Evolutionary conservation across 371 early-diverging fungal genomes (phyloP).

Genomic region (Apophysomyces elegans): DNA sequence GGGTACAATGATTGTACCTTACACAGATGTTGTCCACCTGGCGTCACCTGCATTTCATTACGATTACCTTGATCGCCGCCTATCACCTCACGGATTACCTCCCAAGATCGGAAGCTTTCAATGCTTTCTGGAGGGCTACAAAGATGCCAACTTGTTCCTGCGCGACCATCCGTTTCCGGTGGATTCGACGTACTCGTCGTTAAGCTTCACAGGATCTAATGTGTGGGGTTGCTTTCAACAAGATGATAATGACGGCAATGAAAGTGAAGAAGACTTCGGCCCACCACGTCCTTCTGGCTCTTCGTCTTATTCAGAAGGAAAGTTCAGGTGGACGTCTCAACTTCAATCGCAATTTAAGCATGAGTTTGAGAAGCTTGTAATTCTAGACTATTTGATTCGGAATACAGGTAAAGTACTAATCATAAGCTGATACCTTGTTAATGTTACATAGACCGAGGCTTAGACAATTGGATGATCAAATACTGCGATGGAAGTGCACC

Average conservation of each 20-base stretch:
- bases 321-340: slow-evolving; percentile 65
- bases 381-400: slow-evolving; percentile 89
- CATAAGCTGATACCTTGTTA: not conserved
- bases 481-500: slow-evolving; percentile 51
- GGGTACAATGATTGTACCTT: slow-evolving; percentile 81
- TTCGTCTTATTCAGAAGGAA: slow-evolving; percentile 13
- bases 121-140: slow-evolving; percentile 80
- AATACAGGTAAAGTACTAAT: slow-evolving; percentile 73
- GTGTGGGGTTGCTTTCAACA: slow-evolving; percentile 45
- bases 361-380: slow-evolving; percentile 84
- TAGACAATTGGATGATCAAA: slow-evolving; percentile 93
- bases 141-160: slow-evolving; percentile 84
- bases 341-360: slow-evolving; percentile 74
- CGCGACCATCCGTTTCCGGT: slow-evolving; percentile 62
- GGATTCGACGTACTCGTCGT: slow-evolving; percentile 10
- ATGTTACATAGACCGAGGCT: slow-evolving; percentile 66
- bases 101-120: slow-evolving; percentile 89
- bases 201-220: slow-evolving; percentile 16
- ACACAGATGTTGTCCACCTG: slow-evolving; percentile 80
- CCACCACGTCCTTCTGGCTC: slow-evolving; percentile 10
- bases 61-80: slow-evolving; percentile 57
- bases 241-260: slow-evolving; percentile 14
- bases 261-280: not conserved
- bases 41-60: slow-evolving; percentile 83
- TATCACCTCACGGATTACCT: slow-evolving; percentile 56